These are phyloP conservation scores for Urostyla sp. DNA, from an alignment of 73 alveolate genomes.

Conservation along the genomic window DNA sequence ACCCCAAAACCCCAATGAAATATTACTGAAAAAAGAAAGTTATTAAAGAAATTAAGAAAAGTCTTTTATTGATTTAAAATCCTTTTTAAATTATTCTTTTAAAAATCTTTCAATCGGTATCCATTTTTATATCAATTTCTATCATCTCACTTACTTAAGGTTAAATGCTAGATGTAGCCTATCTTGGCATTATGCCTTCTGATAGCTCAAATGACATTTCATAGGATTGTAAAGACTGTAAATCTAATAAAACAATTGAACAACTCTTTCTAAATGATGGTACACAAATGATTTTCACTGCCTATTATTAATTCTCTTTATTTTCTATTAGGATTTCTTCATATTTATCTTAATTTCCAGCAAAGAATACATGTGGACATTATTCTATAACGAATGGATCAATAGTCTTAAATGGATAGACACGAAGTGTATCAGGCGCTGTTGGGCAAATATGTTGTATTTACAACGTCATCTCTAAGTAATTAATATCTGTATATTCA, in stretches of 20 bases:
- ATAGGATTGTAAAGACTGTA: neutral
- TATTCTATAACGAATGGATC: constrained; percentile 71
- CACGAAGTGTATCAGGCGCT: constrained; percentile 71
- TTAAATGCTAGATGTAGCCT: neutral
- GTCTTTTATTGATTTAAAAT: too few relatives aligned
- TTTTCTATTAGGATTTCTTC: neutral
- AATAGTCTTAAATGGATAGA: constrained; percentile 55
- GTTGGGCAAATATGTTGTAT: constrained; percentile 68
- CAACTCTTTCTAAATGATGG: constrained; percentile 38
- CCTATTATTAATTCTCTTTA: neutral
- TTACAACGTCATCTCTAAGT: constrained; percentile 13
- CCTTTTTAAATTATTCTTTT: too few relatives aligned
- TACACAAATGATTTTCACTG: constrained; percentile 1
- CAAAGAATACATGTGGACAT: constrained; percentile 58
- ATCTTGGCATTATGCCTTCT: constrained; percentile 18
- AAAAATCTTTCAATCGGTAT: too few relatives aligned
- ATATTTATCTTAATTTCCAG: constrained; percentile 56
- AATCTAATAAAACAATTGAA: neutral
- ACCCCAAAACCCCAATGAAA: constrained; percentile 28
- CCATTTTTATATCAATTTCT: neutral
- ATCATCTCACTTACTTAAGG: neutral
- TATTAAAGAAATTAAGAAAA: too few relatives aligned
- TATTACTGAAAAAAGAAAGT: neutral
- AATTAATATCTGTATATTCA: neutral
- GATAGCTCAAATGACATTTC: neutral